Evolutionary conservation across 352 stramenopile genomes (phyloP), one percentile per base, ranked within the genome.

Genomic region (Globisporangium cylindrosporum): DNA sequence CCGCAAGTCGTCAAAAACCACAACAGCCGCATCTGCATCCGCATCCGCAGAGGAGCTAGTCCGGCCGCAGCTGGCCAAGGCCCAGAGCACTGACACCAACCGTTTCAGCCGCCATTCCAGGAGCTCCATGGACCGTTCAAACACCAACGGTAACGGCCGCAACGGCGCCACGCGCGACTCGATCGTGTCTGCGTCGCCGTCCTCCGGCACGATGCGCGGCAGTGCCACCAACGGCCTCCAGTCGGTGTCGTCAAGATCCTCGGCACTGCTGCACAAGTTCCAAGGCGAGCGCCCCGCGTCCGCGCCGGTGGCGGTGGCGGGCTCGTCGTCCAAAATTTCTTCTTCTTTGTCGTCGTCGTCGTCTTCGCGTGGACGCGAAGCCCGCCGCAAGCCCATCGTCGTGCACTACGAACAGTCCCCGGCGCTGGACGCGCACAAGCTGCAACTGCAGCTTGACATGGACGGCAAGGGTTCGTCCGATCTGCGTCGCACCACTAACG

Each of bases 321-420:
- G 14, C 7, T 24, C 41, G 1, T 54, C 62, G 12, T 32, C 62
- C 22, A 57, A 54, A 43, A 15, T 15, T 24, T 20, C 32, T 38
- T 38, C 71, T 32, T 71, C 60, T 15, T 66, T 72, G 32, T 58
- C 70, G 36, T 71, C 63, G 20, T 66, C 73, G 38, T 58, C 66
- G 15, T 49, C 41, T 24, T 62, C 62, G 20, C 69, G 71, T 18
- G 25, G 77, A 14, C 73, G 68, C 15, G 51, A 72, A 14, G 73
- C 73, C 62, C 72, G 73, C 8, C 71, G 69, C 53, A 73, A 77
- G 6, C 69, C 79, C 3, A 71, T 75, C 54, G 64, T 83, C 4
- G 72, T 87, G 29, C 77, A 69, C 61, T 87, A 84, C 60, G 46
- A 51, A 22, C 61, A 49, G 32, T 41, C 51, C 12, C 27, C 56